Evolutionary conservation across 2,329 filamentous ascomycete genomes (phyloP).

Genomic region (Penicillium paneum): DNA sequence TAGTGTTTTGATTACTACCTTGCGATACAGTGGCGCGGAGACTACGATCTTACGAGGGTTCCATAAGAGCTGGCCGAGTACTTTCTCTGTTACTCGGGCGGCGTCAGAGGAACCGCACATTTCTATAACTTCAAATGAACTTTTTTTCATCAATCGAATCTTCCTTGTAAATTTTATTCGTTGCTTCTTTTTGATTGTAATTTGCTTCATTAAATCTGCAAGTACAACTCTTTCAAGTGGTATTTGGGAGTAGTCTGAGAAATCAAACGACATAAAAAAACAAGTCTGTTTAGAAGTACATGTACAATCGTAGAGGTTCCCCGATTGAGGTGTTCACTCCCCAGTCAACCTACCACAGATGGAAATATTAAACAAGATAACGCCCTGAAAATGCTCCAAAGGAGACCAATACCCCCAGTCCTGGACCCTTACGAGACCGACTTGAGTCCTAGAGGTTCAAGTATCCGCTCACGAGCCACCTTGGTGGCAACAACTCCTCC

Average conservation of each 20-base stretch:
- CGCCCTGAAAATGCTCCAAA: conserved; percentile 40
- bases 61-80: conserved; percentile 73
- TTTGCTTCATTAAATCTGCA: not conserved
- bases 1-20: conserved; percentile 59
- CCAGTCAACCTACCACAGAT: conserved; percentile 21
- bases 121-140: conserved; percentile 10
- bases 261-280: conserved; percentile 20
- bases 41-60: conserved; percentile 50
- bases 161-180: not conserved
- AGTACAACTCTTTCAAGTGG: conserved; percentile 2
- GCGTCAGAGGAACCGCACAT: conserved; percentile 83
- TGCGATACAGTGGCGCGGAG: conserved; percentile 62
- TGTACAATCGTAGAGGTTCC: conserved; percentile 27
- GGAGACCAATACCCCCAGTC: conserved; percentile 21
- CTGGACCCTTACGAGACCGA: conserved; percentile 22
- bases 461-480: conserved; percentile 72
- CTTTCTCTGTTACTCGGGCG: conserved; percentile 67
- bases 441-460: conserved; percentile 51
- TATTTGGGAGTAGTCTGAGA: conserved; percentile 17
- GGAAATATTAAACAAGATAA: conserved; percentile 29
- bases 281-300: conserved; percentile 34
- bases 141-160: not conserved
- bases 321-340: conserved; percentile 18
- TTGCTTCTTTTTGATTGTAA: not conserved
- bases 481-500: conserved; percentile 74